phyloP scores from a whole-genome alignment of 768 basidiomycete species.

The Pleurotus ostreatus region DNA sequence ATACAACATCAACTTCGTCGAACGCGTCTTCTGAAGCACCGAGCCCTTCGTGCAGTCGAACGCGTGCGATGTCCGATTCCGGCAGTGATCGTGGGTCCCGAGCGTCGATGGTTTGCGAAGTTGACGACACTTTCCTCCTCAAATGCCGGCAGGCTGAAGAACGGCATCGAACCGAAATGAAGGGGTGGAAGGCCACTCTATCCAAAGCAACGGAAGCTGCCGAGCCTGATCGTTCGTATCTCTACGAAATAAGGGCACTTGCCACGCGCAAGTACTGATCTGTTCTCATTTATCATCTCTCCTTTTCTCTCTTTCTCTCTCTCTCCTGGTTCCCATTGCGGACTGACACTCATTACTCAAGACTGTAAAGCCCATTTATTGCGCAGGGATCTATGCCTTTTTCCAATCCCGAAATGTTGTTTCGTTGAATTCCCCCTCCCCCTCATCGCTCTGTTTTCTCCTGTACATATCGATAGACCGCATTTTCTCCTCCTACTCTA shows the following conservation, averaged over 20 bases:
- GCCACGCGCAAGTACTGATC: slow-evolving; percentile 79
- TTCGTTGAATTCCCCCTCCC: slow-evolving; percentile 16
- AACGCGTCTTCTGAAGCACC: slow-evolving; percentile 38
- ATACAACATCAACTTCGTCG: slow-evolving; percentile 23
- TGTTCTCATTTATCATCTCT: background rate
- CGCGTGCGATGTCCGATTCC: slow-evolving; percentile 68
- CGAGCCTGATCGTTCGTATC: slow-evolving; percentile 56
- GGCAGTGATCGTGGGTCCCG: slow-evolving; percentile 79
- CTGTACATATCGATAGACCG: background rate
- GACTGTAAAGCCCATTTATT: slow-evolving; percentile 20
- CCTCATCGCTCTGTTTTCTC: slow-evolving; percentile 17
- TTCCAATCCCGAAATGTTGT: slow-evolving; percentile 24
- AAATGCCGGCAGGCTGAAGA: slow-evolving; percentile 75
- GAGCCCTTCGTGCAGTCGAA: slow-evolving; percentile 60
- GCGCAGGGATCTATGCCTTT: slow-evolving; percentile 15
- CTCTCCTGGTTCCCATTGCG: slow-evolving; percentile 9
- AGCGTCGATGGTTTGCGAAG: slow-evolving; percentile 73
- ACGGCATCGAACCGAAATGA: slow-evolving; percentile 80
- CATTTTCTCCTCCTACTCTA: background rate
- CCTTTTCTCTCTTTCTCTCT: slow-evolving; percentile 12
- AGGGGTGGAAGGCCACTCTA: slow-evolving; percentile 61
- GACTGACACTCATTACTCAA: slow-evolving; percentile 6
- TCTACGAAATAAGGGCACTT: slow-evolving; percentile 81
- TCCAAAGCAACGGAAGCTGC: slow-evolving; percentile 21
- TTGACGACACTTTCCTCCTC: slow-evolving; percentile 71